Percentiles rank a stretch among this genome's conserved stretches.
These are phyloP conservation scores for Sporothrix pseudoabietina DNA, from an alignment of 2,329 filamentous ascomycete species.

Conservation along the genomic window DNA sequence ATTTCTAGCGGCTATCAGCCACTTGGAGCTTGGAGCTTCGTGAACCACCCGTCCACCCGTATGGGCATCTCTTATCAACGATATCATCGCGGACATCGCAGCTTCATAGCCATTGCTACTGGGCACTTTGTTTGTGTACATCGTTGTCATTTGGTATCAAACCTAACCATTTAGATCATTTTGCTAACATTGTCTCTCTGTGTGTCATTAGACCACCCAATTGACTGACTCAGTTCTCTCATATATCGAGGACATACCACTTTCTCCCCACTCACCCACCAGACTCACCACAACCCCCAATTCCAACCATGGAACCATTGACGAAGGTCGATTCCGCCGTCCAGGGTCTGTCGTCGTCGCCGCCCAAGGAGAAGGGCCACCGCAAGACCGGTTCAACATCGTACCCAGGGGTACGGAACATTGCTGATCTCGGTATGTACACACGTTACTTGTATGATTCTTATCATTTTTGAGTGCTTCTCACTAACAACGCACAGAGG, in stretches of 20 bases:
- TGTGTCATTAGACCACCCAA: constrained; percentile 5
- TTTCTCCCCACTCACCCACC: background rate
- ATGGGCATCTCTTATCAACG: background rate
- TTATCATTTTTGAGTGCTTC: background rate
- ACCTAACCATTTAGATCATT: background rate
- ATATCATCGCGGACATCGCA: background rate
- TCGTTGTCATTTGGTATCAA: background rate
- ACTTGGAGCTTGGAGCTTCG: background rate
- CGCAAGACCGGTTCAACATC: constrained; percentile 57
- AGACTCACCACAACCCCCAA: background rate
- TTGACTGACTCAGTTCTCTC: background rate
- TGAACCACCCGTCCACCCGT: background rate
- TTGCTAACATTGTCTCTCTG: background rate
- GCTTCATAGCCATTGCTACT: background rate
- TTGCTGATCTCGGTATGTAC: constrained; percentile 78
- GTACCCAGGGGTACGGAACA: constrained; percentile 73
- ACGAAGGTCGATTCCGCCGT: constrained; percentile 91
- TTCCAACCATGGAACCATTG: constrained; percentile 58
- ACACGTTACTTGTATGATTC: background rate
- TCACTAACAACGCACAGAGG: constrained; percentile 56
- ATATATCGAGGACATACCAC: background rate
- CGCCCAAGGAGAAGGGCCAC: constrained; percentile 64
- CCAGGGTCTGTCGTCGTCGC: constrained; percentile 71
- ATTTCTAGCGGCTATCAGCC: background rate
- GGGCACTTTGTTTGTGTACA: background rate